Evolutionary conservation across 257 asterid species (phyloP), one percentile per base, ranked within the genome.

Genomic region (Solanum stenotomum): DNA sequence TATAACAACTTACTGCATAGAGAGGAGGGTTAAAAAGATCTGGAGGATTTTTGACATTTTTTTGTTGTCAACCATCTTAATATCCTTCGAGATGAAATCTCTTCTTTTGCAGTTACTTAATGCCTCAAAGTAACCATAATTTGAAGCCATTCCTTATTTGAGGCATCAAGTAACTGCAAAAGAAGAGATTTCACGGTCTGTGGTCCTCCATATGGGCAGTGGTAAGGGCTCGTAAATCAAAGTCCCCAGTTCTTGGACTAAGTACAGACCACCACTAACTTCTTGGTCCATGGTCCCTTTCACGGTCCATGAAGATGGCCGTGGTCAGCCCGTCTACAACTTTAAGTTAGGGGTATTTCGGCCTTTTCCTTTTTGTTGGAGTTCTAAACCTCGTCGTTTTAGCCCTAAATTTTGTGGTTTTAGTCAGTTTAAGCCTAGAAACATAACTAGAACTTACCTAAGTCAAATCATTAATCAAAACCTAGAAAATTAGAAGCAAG

Each of bases 241-340:
- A 52, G 4, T 3, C n/a, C 23, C 10, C 1, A 52, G 4, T 52
- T 52, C 63, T 0, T 18, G 3, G n/a, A 6, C 63, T 52, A 52
- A 52, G 63, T 52, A 3, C n/a, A 52, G 10, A 16, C 63, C n/a
- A 52, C 63, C 4, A 52, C 10, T 6, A 1, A 52, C 23, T 52
- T 52, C 9, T 2, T 0, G n/a, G 9, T 52, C 1, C n/a, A 6
- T 52, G 63, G 63, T 7, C n/a, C 10, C 10, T 18, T 52, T 52
- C 23, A 52, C 0, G 9, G 9, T 52, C n/a, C 1, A 0, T 52
- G 63, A 18, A 20, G n/a, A 52, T 52, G n/a, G n/a, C 4, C 1
- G 10, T 52, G n/a, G 63, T 18, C 63, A 16, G 9, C n/a, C 1
- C 1, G 1, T 52, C 23, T 18, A 2, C 9, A 52, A 0, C 10